These are phyloP conservation scores for Cadophora luteo-olivacea DNA, from an alignment of 2,329 filamentous ascomycete genomes.

Conservation along the genomic window DNA sequence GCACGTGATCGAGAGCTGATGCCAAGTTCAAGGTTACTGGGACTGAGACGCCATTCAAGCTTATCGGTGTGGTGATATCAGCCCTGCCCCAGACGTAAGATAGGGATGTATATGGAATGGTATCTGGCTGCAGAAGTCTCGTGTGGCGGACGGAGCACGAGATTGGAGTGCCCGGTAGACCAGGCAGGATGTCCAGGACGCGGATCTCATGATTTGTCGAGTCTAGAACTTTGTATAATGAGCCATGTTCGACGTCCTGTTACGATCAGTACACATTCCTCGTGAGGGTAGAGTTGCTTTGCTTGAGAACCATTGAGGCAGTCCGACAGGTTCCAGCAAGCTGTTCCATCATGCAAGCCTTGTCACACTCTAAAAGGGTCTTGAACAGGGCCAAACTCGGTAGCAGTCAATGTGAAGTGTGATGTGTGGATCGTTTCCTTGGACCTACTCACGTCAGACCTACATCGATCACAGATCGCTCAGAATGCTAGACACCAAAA, in stretches of 20 bases:
- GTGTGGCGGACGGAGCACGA: background rate
- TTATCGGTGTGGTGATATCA: background rate
- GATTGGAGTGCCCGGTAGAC: background rate
- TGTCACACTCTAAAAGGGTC: too few species aligned
- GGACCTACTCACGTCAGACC: too few species aligned
- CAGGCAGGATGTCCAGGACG: background rate
- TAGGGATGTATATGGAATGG: background rate
- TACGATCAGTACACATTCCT: background rate
- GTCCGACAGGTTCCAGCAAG: background rate
- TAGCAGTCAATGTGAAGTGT: too few species aligned
- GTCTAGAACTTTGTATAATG: background rate
- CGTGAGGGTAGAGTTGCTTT: background rate
- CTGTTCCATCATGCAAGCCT: background rate
- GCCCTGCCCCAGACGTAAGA: slow-evolving; percentile 6
- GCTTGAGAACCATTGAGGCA: background rate
- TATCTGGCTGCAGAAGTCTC: background rate
- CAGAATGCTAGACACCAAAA: too few species aligned
- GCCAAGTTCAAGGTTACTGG: background rate
- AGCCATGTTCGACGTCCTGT: background rate
- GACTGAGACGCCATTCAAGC: background rate
- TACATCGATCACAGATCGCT: too few species aligned
- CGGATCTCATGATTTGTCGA: slow-evolving; percentile 2
- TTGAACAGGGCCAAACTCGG: too few species aligned
- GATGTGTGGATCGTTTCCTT: too few species aligned
- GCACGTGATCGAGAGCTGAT: slow-evolving; percentile 3